Conservation (phyloP, 78 protist species). For the Tieghemostelium lacteum region DNA sequence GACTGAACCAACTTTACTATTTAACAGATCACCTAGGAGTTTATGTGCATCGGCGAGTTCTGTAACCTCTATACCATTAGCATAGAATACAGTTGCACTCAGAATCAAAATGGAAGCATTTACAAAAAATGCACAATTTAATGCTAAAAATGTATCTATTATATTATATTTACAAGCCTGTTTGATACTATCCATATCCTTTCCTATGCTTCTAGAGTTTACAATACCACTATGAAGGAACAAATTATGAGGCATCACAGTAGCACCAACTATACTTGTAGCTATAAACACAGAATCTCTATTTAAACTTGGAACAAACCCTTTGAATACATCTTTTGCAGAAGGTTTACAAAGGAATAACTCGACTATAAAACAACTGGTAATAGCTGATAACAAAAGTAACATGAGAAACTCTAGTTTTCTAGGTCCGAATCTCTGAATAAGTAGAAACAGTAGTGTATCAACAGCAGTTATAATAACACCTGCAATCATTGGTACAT, state of each 20-base stretch:
- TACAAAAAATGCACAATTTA: conserved; percentile 79
- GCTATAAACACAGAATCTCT: conserved; percentile 53
- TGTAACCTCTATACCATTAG: not conserved
- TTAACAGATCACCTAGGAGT: conserved; percentile 1
- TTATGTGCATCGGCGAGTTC: conserved; percentile 23
- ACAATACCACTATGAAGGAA: conserved; percentile 82
- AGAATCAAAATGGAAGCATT: conserved; percentile 51
- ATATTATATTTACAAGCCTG: conserved; percentile 72
- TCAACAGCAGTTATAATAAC: conserved; percentile 79
- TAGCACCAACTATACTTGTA: conserved; percentile 86
- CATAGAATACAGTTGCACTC: conserved; percentile 22
- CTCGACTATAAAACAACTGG: conserved; percentile 43
- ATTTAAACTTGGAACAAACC: conserved; percentile 67
- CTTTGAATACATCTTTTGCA: conserved; percentile 51
- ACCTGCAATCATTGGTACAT: conserved; percentile 82
- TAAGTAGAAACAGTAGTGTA: conserved; percentile 79
- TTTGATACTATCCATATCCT: not conserved
- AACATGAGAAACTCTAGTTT: conserved; percentile 40
- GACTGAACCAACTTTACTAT: not conserved
- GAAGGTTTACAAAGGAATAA: conserved; percentile 44
- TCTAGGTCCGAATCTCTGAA: conserved; percentile 75
- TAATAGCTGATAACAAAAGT: conserved; percentile 2
- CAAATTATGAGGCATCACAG: conserved; percentile 92
- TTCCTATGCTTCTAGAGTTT: conserved; percentile 39
- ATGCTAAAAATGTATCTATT: conserved; percentile 77